A percentile compares a stretch with the other conserved stretches of the same genome.
These are phyloP conservation scores for Cubamyces lactineus DNA, from an alignment of 768 basidiomycete species.

Conservation along the genomic window DNA sequence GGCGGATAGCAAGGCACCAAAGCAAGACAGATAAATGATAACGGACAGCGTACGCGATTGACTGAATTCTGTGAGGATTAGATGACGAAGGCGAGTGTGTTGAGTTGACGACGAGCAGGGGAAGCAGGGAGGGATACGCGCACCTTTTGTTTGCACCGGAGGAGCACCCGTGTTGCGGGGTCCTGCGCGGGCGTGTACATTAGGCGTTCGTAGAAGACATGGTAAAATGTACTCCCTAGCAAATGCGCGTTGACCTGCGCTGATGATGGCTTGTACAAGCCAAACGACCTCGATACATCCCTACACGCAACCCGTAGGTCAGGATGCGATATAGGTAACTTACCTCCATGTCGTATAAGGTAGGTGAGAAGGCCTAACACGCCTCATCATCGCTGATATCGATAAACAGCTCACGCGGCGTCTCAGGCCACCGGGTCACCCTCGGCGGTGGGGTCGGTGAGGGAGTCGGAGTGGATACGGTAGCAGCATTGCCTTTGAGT, in stretches of 20 bases:
- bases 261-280: neutral
- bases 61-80: no score
- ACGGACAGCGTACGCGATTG: no score
- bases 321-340: neutral
- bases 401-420: constrained; percentile 46
- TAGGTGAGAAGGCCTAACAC: constrained; percentile 27
- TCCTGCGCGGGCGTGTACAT: constrained; percentile 19
- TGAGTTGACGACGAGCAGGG: neutral
- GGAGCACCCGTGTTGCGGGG: constrained; percentile 9
- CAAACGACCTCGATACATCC: neutral
- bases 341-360: constrained; percentile 1
- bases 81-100: no score
- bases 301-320: neutral
- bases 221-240: constrained; percentile 16
- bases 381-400: constrained; percentile 57
- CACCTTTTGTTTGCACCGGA: neutral
- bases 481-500: constrained; percentile 12
- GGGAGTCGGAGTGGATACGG: neutral
- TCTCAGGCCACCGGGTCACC: constrained; percentile 48
- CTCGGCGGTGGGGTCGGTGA: constrained; percentile 4
- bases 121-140: neutral
- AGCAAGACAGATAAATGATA: no score
- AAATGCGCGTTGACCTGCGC: neutral
- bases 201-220: neutral
- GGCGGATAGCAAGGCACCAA: no score